phyloP scores from a whole-genome alignment of 306 rosid genomes.

The Casuarina cunninghamiana region DNA sequence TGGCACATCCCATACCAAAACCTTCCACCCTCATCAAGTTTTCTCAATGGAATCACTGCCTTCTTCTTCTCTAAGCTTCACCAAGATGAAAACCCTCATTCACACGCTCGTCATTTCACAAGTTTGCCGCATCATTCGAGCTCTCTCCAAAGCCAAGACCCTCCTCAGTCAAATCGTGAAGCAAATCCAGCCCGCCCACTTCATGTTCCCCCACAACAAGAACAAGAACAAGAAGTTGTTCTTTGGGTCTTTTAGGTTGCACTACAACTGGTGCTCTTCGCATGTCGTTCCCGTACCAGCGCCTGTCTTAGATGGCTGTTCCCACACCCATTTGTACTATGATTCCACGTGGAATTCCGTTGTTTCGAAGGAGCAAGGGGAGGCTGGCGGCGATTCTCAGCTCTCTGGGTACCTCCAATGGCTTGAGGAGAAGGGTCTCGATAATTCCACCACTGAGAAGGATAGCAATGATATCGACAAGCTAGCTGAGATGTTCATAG shows the following conservation, averaged over 20 bases:
- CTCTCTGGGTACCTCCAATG: constrained; percentile 78
- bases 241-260: constrained; percentile 83
- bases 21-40: constrained; percentile 46
- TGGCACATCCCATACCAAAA: constrained; percentile 41
- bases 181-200: constrained; percentile 32
- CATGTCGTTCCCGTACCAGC: constrained; percentile 62
- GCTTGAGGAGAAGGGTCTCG: constrained; percentile 67
- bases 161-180: constrained; percentile 29
- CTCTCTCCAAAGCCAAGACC: constrained; percentile 56
- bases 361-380: constrained; percentile 25
- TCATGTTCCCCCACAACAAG: constrained; percentile 25
- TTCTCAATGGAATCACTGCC: constrained; percentile 40
- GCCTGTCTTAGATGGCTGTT: constrained; percentile 37
- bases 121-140: constrained; percentile 49
- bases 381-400: constrained; percentile 32
- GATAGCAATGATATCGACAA: constrained; percentile 58
- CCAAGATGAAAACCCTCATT: constrained; percentile 59
- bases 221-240: constrained; percentile 42
- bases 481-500: constrained; percentile 81
- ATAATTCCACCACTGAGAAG: neutral
- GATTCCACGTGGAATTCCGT: constrained; percentile 45
- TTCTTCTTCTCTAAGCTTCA: constrained; percentile 44
- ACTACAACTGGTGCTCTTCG: constrained; percentile 81
- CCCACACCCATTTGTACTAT: constrained; percentile 31
- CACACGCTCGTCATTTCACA: constrained; percentile 65